phyloP scores from a whole-genome alignment of 164 flowering plant species.

The Akebia trifoliata region DNA sequence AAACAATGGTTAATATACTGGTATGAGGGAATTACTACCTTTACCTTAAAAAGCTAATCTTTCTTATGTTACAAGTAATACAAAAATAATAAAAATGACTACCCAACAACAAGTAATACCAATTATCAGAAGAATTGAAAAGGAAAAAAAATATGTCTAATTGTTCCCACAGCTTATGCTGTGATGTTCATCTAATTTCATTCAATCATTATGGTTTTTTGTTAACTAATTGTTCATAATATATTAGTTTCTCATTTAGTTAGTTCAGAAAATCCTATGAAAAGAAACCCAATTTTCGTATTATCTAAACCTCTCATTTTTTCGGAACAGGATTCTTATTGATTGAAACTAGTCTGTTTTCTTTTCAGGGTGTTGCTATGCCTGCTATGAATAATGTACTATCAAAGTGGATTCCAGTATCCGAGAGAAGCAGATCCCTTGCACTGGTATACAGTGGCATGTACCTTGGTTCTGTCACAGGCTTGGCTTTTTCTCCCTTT shows the following conservation, averaged over 20 bases:
- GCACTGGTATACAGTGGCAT: slow-evolving; percentile 96
- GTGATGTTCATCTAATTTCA: background rate
- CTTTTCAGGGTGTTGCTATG: slow-evolving; percentile 95
- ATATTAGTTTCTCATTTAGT: background rate
- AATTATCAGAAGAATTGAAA: too few relatives aligned
- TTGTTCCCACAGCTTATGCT: background rate
- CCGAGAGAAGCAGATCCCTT: slow-evolving; percentile 99
- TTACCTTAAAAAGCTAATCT: too few relatives aligned
- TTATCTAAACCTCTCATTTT: background rate
- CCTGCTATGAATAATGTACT: slow-evolving; percentile 98
- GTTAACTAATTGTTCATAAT: background rate
- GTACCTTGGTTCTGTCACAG: slow-evolving; percentile 97
- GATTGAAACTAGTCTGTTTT: slow-evolving; percentile 14
- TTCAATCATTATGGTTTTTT: background rate
- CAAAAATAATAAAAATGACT: too few relatives aligned
- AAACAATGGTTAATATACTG: too few relatives aligned
- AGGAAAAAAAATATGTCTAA: too few relatives aligned
- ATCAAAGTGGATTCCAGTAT: slow-evolving; percentile 96
- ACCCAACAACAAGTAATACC: too few relatives aligned
- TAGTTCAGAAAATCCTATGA: background rate
- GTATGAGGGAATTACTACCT: too few relatives aligned
- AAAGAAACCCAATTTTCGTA: background rate
- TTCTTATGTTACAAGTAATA: too few relatives aligned
- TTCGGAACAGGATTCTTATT: background rate
- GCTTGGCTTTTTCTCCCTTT: slow-evolving; percentile 81